phyloP scores from a whole-genome alignment of 305 asterid genomes.

The Fraxinus nigra region DNA sequence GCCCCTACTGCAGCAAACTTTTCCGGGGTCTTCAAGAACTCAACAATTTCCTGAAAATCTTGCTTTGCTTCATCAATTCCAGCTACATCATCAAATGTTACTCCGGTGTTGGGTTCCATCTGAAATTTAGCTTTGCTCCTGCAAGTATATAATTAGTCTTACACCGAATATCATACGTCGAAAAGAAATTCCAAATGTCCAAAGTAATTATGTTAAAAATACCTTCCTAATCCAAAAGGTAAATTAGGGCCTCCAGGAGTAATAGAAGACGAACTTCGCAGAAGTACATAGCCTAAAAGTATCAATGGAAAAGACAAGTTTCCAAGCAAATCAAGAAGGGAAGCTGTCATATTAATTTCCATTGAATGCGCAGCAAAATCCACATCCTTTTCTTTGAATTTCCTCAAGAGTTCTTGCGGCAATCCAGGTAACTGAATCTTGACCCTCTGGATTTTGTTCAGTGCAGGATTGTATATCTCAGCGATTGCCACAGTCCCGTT shows the following conservation, averaged over 20 bases:
- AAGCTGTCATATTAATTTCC: conserved; percentile 29
- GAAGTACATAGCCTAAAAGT: conserved; percentile 41
- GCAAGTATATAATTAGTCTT: conserved; percentile 8
- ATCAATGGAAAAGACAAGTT: conserved; percentile 62
- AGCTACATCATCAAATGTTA: conserved; percentile 68
- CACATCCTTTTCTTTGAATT: conserved; percentile 51
- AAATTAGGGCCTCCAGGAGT: conserved; percentile 56
- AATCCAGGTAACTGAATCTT: conserved; percentile 66
- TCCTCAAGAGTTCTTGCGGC: conserved; percentile 50
- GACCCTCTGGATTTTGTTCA: conserved; percentile 59
- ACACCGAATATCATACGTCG: background rate
- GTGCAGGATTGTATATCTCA: conserved; percentile 51
- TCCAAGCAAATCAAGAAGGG: conserved; percentile 51
- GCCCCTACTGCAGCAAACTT: conserved; percentile 65
- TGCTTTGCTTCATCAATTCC: conserved; percentile 74
- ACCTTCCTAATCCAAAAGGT: conserved; percentile 77
- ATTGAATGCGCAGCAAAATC: conserved; percentile 58
- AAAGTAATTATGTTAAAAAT: background rate
- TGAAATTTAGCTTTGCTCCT: conserved; percentile 70
- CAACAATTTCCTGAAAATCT: conserved; percentile 60
- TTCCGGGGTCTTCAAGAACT: conserved; percentile 57
- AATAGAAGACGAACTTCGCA: conserved; percentile 39
- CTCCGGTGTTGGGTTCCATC: conserved; percentile 67
- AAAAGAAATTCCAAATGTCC: background rate
- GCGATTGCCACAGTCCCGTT: conserved; percentile 61